phyloP scores from a whole-genome alignment of 176 grass and related monocot genomes.

The Triticum timopheevii region DNA sequence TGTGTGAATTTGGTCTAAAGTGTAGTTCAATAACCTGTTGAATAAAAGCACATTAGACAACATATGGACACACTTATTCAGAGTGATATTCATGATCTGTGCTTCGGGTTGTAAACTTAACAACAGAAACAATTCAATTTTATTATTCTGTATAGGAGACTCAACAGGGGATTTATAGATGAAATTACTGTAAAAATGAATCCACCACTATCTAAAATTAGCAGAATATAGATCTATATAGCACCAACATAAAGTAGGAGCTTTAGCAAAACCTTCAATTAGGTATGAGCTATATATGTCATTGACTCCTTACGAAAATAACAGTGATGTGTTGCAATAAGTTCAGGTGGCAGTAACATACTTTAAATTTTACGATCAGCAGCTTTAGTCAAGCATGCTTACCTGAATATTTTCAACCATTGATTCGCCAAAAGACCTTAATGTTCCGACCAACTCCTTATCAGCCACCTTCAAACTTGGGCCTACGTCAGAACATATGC shows the following conservation, averaged over 20 bases:
- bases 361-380: not conserved
- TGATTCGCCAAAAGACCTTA: slow-evolving; percentile 73
- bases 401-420: slow-evolving; percentile 98
- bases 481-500: slow-evolving; percentile 22
- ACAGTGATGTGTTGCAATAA: not conserved
- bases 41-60: slow-evolving; percentile 33
- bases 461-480: slow-evolving; percentile 43
- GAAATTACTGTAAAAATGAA: not conserved
- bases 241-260: slow-evolving; percentile 2
- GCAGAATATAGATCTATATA: not conserved
- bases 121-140: not conserved
- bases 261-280: slow-evolving; percentile 8
- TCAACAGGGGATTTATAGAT: not conserved
- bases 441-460: slow-evolving; percentile 52
- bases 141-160: not conserved
- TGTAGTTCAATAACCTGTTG: slow-evolving; percentile 61
- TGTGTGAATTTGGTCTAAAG: slow-evolving; percentile 44
- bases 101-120: not conserved
- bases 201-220: not conserved
- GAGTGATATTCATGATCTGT: not conserved
- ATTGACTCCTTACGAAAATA: not conserved
- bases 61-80: not conserved
- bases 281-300: not conserved
- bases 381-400: slow-evolving; percentile 16
- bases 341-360: not conserved